Base-by-base conservation (phyloP, 225 moss, liverwort and hornwort genomes). In the Anthoceros angustus region DNA sequence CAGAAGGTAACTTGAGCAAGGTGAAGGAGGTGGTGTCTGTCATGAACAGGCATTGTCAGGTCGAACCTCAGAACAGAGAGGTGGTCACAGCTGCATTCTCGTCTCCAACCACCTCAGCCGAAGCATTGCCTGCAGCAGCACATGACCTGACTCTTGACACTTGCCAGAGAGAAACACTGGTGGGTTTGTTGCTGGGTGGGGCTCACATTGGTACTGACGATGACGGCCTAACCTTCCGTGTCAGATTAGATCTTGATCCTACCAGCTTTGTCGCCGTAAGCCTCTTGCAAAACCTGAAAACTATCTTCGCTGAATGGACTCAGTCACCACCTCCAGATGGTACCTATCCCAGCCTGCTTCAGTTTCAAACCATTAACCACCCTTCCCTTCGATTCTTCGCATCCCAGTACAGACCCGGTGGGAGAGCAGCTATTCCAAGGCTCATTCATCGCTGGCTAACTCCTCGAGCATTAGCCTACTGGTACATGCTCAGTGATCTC, bases 401-500 rank as follows among this genome's bases (percentile, higher is more conserved):
- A 39, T 92, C 88, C 42, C 95, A 92, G 73, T 98, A 92, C 64
- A 82, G 89, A 66, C 98, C 98, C 4, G 78, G 79, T 45, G 86
- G 81, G 12, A 63, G 68, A 62, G 73, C 92, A 21, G 82, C 80
- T 49, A 89, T 98, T 65, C 98, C 98, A 5, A 83, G 84, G 75
- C 76, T 98, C 18, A 75, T 98, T 48, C 89, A 92, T 70, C 86
- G 86, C 63, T 98, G 98, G 98, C 75, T 98, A 72, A 86, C 78
- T 70, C 92, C 92, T 14, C 73, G 79, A 64, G 84, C 98, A 15
- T 83, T 98, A 10, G 98, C 92, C 0, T 98, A 86, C 68, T 98
- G 98, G 98, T 98, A 87, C 70, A 98, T 98, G 98, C 92, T 89
- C 68, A 84, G 84, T 63, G 92, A 89, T 64, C 61, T 64, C 64